Percentiles rank a stretch among this genome's conserved stretches.
phyloP scores from a whole-genome alignment of 495 filamentous ascomycete species.

The Penicillium simplicissimum region DNA sequence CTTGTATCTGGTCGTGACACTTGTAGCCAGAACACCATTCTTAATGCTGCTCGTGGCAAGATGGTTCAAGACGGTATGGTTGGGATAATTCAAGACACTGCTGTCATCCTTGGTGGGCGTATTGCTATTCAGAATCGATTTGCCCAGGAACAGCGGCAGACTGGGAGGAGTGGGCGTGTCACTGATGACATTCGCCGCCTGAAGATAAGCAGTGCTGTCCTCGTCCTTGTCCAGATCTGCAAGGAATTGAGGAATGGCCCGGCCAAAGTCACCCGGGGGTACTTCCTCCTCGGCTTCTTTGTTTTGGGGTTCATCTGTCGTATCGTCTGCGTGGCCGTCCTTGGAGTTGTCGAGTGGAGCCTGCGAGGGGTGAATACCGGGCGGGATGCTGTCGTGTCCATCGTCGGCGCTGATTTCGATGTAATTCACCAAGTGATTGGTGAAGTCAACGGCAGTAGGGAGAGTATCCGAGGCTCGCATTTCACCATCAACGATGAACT shows the following conservation, averaged over 20 bases:
- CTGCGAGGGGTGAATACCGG: conserved; percentile 49
- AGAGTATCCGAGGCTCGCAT: conserved; percentile 85
- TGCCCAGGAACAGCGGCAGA: conserved; percentile 87
- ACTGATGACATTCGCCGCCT: conserved; percentile 67
- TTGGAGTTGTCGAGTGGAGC: conserved; percentile 41
- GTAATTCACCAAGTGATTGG: conserved; percentile 96
- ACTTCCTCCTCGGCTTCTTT: conserved; percentile 52
- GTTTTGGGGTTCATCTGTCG: conserved; percentile 44
- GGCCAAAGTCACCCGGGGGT: conserved; percentile 48
- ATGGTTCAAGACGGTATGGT: conserved; percentile 96
- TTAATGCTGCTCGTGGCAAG: conserved; percentile 99
- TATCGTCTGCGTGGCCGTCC: conserved; percentile 34
- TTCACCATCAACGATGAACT: conserved; percentile 91
- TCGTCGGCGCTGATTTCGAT: conserved; percentile 88
- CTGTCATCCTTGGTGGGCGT: conserved; percentile 96
- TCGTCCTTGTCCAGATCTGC: conserved; percentile 83
- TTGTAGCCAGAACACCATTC: conserved; percentile 92
- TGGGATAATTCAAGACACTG: conserved; percentile 92
- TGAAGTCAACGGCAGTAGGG: conserved; percentile 94
- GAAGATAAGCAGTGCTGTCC: conserved; percentile 66
- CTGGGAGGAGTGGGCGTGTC: conserved; percentile 80
- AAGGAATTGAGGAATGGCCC: conserved; percentile 79
- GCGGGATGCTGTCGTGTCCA: conserved; percentile 37
- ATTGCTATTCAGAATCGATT: conserved; percentile 88
- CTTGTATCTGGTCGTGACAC: conserved; percentile 94